Percentiles rank a stretch among this genome's conserved stretches.
Evolutionary conservation across 73 alveolate genomes (phyloP).

Genomic region (Effrenium voratum): DNA sequence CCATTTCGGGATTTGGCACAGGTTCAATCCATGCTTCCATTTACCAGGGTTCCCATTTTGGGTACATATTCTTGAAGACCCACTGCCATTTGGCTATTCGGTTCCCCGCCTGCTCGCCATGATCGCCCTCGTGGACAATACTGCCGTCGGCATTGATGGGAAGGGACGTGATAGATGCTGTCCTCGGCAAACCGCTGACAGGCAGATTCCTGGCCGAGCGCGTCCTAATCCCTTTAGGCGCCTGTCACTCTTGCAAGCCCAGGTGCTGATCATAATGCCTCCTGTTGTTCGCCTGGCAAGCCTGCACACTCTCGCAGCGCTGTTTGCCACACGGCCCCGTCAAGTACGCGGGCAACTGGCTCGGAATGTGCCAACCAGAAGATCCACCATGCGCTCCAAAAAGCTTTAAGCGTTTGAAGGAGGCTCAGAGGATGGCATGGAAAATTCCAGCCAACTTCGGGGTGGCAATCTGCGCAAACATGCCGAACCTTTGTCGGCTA

Average conservation of each 20-base stretch:
- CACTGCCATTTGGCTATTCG: neutral
- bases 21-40: no score
- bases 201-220: neutral
- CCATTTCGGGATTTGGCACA: no score
- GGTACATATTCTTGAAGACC: neutral
- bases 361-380: no score
- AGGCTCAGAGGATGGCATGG: no score
- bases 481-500: neutral
- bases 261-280: slow-evolving; percentile 65
- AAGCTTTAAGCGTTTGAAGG: no score
- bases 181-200: neutral
- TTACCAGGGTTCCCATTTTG: no score
- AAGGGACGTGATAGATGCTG: slow-evolving; percentile 19
- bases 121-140: slow-evolving; percentile 82
- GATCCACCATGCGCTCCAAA: no score
- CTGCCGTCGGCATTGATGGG: slow-evolving; percentile 92
- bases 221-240: neutral
- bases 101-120: slow-evolving; percentile 74
- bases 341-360: no score
- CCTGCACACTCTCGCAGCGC: neutral
- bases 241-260: neutral
- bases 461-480: neutral
- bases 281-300: slow-evolving; percentile 91
- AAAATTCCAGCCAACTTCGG: neutral
- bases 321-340: no score